A percentile compares a stretch with the other conserved stretches of the same genome.
Conservation (phyloP, 2,329 filamentous ascomycete species). For the Meredithiella fracta region DNA sequence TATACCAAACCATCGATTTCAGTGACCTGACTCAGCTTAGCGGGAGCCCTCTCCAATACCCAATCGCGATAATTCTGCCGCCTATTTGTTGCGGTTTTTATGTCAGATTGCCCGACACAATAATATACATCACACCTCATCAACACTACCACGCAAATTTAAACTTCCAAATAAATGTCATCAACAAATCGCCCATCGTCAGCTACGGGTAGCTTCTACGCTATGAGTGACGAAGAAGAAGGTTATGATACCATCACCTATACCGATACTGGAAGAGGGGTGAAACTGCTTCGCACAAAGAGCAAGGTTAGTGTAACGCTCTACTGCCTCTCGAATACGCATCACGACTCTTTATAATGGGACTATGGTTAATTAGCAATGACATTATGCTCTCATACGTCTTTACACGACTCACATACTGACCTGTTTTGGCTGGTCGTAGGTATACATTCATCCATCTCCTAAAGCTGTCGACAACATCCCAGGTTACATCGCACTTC, state of each 20-base stretch:
- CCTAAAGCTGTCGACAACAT: constrained; percentile 93
- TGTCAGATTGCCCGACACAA: neutral
- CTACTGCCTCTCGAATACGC: neutral
- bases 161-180: constrained; percentile 12
- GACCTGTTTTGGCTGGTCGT: constrained; percentile 1
- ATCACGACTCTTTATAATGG: no score
- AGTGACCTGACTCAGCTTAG: constrained; percentile 12
- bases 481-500: constrained; percentile 74
- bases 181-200: constrained; percentile 34
- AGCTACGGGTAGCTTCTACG: constrained; percentile 79
- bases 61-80: constrained; percentile 7
- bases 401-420: neutral
- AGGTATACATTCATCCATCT: constrained; percentile 93
- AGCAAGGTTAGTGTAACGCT: constrained; percentile 55
- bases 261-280: constrained; percentile 57
- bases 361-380: neutral
- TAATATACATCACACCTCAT: neutral
- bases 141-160: no score
- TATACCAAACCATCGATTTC: neutral
- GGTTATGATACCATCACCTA: constrained; percentile 91
- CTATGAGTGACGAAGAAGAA: constrained; percentile 87
- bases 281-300: constrained; percentile 89
- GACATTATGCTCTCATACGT: neutral
- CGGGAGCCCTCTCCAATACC: constrained; percentile 8
- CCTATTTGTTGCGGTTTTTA: neutral